Percentiles rank a stretch among this genome's conserved stretches.
These are phyloP conservation scores for Fereydounia khargensis DNA, from an alignment of 1,284 basidiomycete species.

Conservation along the genomic window DNA sequence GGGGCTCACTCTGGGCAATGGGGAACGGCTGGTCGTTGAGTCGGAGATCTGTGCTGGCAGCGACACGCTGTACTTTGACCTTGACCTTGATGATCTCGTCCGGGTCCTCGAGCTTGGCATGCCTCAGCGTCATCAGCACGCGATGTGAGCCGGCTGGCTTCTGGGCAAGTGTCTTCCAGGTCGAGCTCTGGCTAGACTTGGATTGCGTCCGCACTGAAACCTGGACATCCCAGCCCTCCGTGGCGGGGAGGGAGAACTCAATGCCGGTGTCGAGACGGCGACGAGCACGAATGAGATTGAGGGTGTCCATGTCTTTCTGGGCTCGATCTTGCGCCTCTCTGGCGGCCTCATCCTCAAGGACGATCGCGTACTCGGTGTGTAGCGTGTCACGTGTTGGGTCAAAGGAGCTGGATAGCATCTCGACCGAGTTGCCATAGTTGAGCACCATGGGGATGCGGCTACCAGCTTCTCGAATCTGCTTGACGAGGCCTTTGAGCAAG, in stretches of 20 bases:
- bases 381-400: slow-evolving; percentile 78
- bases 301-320: slow-evolving; percentile 27
- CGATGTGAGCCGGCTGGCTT: slow-evolving; percentile 8
- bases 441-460: slow-evolving; percentile 71
- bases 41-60: slow-evolving; percentile 34
- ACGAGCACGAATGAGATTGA: slow-evolving; percentile 60
- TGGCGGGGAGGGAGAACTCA: slow-evolving; percentile 74
- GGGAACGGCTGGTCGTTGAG: slow-evolving; percentile 33
- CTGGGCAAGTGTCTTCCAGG: slow-evolving; percentile 63
- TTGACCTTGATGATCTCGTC: slow-evolving; percentile 32
- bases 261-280: slow-evolving; percentile 70
- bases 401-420: slow-evolving; percentile 73
- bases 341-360: slow-evolving; percentile 67
- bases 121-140: slow-evolving; percentile 14
- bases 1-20: slow-evolving; percentile 13
- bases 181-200: slow-evolving; percentile 65
- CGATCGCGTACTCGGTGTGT: slow-evolving; percentile 79
- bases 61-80: slow-evolving; percentile 38
- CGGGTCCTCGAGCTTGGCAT: slow-evolving; percentile 12
- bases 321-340: slow-evolving; percentile 22
- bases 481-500: slow-evolving; percentile 75
- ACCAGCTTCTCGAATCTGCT: slow-evolving; percentile 72
- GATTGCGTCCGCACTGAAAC: slow-evolving; percentile 59
- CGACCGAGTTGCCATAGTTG: slow-evolving; percentile 78
- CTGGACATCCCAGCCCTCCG: slow-evolving; percentile 88